A percentile compares a stretch with the other conserved stretches of the same genome.
Evolutionary conservation across 1,284 basidiomycete genomes (phyloP).

Genomic region (Nidula niveotomentosa): DNA sequence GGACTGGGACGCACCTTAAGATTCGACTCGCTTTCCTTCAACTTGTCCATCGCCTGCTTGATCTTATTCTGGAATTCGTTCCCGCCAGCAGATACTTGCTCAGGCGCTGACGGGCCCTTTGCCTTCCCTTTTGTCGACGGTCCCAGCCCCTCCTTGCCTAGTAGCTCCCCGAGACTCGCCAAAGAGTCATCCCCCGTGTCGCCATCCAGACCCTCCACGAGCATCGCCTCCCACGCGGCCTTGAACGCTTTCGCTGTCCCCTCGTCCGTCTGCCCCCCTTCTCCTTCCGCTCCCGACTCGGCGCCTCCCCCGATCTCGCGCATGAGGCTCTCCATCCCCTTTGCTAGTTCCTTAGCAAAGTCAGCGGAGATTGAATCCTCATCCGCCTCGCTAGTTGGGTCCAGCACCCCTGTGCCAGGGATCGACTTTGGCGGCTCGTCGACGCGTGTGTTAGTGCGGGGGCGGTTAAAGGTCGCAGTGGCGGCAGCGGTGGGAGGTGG

Average conservation of each 20-base stretch:
- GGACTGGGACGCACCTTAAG: no score
- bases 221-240: slow-evolving; percentile 76
- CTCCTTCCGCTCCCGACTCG: slow-evolving; percentile 17
- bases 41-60: slow-evolving; percentile 76
- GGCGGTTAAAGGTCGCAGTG: slow-evolving; percentile 12
- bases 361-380: slow-evolving; percentile 43
- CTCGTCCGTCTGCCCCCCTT: slow-evolving; percentile 31
- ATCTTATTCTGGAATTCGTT: slow-evolving; percentile 76
- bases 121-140: slow-evolving; percentile 11
- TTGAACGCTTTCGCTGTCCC: slow-evolving; percentile 44
- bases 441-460: slow-evolving; percentile 40
- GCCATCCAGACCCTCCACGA: slow-evolving; percentile 68
- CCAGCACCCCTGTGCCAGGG: slow-evolving; percentile 26
- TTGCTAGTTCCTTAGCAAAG: slow-evolving; percentile 75
- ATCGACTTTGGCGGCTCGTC: slow-evolving; percentile 33
- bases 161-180: slow-evolving; percentile 18
- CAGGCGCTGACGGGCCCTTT: slow-evolving; percentile 4
- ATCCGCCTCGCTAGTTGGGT: slow-evolving; percentile 29
- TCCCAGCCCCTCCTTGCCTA: slow-evolving; percentile 16
- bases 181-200: slow-evolving; percentile 25
- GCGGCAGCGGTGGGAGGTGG: slow-evolving; percentile 8
- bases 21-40: slow-evolving; percentile 72
- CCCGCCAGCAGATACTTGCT: slow-evolving; percentile 5
- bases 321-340: slow-evolving; percentile 87
- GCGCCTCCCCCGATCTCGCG: slow-evolving; percentile 53